These are phyloP conservation scores for Solanum chiquidenum DNA, from an alignment of 257 asterid genomes.

Conservation along the genomic window DNA sequence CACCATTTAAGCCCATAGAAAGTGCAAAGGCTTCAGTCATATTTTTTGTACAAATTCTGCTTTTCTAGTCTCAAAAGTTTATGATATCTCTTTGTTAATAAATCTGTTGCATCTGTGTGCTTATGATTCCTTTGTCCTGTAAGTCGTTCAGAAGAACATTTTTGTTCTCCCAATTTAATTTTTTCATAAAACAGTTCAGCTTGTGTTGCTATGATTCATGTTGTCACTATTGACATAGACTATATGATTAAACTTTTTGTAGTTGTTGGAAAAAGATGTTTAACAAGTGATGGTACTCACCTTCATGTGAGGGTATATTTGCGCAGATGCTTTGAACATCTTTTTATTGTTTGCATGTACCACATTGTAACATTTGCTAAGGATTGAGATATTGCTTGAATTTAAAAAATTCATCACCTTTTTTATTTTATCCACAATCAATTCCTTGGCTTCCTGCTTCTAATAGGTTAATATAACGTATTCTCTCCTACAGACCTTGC, in stretches of 20 bases:
- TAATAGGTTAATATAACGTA: neutral
- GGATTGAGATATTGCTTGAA: too few species aligned
- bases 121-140: neutral
- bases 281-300: neutral
- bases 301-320: neutral
- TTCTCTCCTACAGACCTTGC: neutral
- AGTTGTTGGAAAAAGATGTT: neutral
- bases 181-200: too few species aligned
- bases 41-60: neutral
- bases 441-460: too few species aligned
- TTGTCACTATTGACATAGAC: too few species aligned
- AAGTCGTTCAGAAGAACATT: neutral
- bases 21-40: neutral
- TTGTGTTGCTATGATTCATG: too few species aligned
- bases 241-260: neutral
- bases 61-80: neutral
- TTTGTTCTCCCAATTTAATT: neutral
- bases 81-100: neutral
- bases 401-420: too few species aligned
- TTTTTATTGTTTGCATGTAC: neutral
- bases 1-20: neutral
- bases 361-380: too few species aligned
- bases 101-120: neutral
- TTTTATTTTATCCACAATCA: too few species aligned
- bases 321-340: neutral